Conservation (phyloP, 1,139 yeast genomes). For the Pichia sp. region DNA sequence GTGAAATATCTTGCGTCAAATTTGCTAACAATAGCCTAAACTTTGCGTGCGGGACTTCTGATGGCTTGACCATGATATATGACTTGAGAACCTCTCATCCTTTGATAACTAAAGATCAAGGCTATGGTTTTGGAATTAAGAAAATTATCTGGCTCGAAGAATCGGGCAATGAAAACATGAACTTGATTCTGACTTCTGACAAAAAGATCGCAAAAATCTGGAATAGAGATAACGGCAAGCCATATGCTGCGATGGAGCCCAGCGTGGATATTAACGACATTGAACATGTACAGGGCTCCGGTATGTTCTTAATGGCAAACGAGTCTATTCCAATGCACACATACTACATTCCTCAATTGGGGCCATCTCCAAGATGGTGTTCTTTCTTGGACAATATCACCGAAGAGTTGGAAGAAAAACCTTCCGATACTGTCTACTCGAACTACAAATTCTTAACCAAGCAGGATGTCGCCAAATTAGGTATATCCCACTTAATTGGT, state of each 20-base stretch:
- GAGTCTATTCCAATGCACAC: constrained; percentile 99
- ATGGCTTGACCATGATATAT: constrained; percentile 76
- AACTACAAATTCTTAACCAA: constrained; percentile 92
- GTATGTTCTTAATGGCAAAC: constrained; percentile 95
- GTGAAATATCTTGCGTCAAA: constrained; percentile 51
- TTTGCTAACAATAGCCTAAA: constrained; percentile 78
- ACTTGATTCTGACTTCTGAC: constrained; percentile 74
- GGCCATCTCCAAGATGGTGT: constrained; percentile 98
- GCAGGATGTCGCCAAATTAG: constrained; percentile 80
- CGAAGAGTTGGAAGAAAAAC: constrained; percentile 95
- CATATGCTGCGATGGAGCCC: constrained; percentile 95
- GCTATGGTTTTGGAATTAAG: constrained; percentile 88
- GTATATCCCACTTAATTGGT: constrained; percentile 80
- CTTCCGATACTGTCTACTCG: constrained; percentile 84
- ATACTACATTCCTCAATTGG: constrained; percentile 87
- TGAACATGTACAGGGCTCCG: constrained; percentile 79
- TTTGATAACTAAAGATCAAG: constrained; percentile 85
- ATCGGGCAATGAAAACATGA: constrained; percentile 34
- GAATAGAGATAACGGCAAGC: constrained; percentile 73
- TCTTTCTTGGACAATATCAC: constrained; percentile 94
- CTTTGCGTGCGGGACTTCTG: constrained; percentile 89
- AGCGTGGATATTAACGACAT: constrained; percentile 94
- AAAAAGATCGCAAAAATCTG: constrained; percentile 91
- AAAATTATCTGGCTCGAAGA: constrained; percentile 76
- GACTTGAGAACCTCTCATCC: constrained; percentile 89